Base-by-base conservation (phyloP, 1,284 basidiomycete species). In the Boletus semigastroideus region DNA sequence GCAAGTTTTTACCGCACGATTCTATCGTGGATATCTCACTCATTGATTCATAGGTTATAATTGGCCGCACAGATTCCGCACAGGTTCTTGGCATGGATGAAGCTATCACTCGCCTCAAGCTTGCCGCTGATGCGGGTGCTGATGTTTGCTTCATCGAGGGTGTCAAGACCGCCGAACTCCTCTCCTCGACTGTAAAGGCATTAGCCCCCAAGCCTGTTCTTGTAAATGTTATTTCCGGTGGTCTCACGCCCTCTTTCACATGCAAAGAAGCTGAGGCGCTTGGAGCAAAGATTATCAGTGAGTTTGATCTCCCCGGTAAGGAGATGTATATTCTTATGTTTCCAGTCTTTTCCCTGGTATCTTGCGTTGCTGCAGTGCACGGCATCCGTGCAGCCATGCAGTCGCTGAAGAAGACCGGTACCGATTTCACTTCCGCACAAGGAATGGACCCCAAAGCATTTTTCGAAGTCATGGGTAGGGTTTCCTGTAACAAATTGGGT, bases 71-170 rank as follows among this genome's bases (percentile, higher is more conserved):
- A 1, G 90, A 92, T 67, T 87, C 88, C 1, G 87, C 89, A 1
- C 89, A 90, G 61, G 86, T 86, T 4, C 74, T 86, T 20, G 88
- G 87, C 25, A 86, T 90, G 81, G 87, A 91, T n/a, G 89, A 90
- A 69, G 90, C 89, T 0, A 59, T 90, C 49, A 70, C 63, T 17
- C 80, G 90, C 12, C 73, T 92, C 48, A 81, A 84, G 64, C 77
- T 89, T 30, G 89, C 90, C 4, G 79, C 84, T 1, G 83, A 83
- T 51, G 85, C 80, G 5, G 90, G 90, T 31, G 90, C 90, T 1
- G 90, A 92, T 62, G 87, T 90, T 20, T 90, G 86, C 67, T 92
- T 92, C 72, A 88, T 92, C 46, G 90, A 92, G 70, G 90, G 89
- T 48, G 87, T 90, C 39, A 80, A 80, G 67, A 86, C 80, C 11